Evolutionary conservation across 345 rosid genomes (phyloP).

Genomic region (Citrus medica): DNA sequence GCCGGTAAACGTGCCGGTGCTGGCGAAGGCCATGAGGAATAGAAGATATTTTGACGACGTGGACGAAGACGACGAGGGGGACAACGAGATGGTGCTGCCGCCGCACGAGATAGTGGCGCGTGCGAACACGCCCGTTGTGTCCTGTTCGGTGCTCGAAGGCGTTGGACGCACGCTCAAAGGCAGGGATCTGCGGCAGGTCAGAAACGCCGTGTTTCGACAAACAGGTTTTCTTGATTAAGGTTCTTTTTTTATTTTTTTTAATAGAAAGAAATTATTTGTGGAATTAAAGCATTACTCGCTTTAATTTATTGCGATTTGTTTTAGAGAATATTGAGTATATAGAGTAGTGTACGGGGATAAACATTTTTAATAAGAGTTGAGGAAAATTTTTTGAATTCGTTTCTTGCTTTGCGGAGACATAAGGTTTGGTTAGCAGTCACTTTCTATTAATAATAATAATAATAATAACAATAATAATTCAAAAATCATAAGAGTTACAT

Average conservation of each 20-base stretch:
- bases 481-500: background rate
- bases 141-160: slow-evolving; percentile 84
- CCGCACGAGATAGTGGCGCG: slow-evolving; percentile 91
- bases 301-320: background rate
- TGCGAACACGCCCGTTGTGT: slow-evolving; percentile 49
- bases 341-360: background rate
- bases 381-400: background rate
- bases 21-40: slow-evolving; percentile 37
- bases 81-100: slow-evolving; percentile 59
- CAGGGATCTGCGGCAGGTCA: slow-evolving; percentile 81
- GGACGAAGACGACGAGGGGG: slow-evolving; percentile 42
- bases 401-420: background rate
- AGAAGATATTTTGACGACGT: slow-evolving; percentile 42
- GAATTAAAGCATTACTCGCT: background rate
- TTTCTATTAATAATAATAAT: no score
- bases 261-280: background rate
- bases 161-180: slow-evolving; percentile 90
- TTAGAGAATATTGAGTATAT: background rate
- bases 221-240: slow-evolving; percentile 79
- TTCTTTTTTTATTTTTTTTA: background rate
- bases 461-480: no score
- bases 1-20: slow-evolving; percentile 70
- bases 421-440: background rate
- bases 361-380: background rate
- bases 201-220: slow-evolving; percentile 73